Evolutionary conservation across 352 stramenopile genomes (phyloP).

Genomic region (Phytophthora ohioensis): DNA sequence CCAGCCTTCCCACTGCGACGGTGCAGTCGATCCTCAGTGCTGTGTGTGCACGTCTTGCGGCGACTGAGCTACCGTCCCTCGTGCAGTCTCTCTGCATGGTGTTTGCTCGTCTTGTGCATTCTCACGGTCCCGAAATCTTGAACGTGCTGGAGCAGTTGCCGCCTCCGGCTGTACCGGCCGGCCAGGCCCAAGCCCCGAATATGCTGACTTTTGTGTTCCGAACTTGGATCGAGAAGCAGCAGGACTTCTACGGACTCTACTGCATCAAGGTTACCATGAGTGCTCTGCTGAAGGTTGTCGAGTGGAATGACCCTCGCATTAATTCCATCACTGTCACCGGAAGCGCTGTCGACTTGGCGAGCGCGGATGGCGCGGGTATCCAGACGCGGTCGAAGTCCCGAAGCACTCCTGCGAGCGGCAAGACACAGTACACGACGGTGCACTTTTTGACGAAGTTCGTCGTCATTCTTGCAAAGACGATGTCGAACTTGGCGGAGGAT

Average conservation of each 20-base stretch:
- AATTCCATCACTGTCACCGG: constrained; percentile 71
- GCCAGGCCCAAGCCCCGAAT: constrained; percentile 43
- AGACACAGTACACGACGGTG: constrained; percentile 65
- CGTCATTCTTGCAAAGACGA: constrained; percentile 76
- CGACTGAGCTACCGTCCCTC: constrained; percentile 74
- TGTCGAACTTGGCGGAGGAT: constrained; percentile 73
- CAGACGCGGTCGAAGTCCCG: constrained; percentile 71
- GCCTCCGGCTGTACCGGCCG: constrained; percentile 33
- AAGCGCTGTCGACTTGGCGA: constrained; percentile 47
- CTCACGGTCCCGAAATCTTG: constrained; percentile 70
- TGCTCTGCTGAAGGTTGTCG: constrained; percentile 72
- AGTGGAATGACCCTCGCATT: constrained; percentile 81
- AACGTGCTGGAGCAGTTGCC: constrained; percentile 79
- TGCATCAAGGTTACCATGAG: constrained; percentile 88
- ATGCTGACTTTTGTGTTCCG: constrained; percentile 84
- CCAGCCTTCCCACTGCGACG: constrained; percentile 62
- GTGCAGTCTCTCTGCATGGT: constrained; percentile 87
- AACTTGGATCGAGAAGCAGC: constrained; percentile 87
- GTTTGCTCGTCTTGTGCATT: constrained; percentile 83
- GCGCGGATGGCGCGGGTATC: constrained; percentile 26
- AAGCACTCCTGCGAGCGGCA: constrained; percentile 32
- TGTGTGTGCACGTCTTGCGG: constrained; percentile 70
- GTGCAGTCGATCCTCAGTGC: constrained; percentile 83
- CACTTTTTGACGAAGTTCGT: constrained; percentile 86
- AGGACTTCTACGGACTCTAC: constrained; percentile 86